Evolutionary conservation across 805 yeast genomes (phyloP), one percentile per base, ranked within the genome.

Genomic region (Brettanomyces anomalus): DNA sequence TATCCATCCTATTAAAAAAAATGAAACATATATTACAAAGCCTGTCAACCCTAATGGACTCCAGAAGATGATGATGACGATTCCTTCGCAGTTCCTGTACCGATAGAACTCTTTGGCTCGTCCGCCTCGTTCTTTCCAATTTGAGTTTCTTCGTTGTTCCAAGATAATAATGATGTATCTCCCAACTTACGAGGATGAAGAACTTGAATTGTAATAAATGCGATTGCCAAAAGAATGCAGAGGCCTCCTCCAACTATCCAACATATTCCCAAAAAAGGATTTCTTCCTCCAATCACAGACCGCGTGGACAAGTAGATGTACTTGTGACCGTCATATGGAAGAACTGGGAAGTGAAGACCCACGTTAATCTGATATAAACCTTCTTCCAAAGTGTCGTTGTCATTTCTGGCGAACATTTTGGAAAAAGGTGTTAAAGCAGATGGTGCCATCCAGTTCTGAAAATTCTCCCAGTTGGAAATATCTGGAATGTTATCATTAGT

Each of bases 371-470:
- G 77, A 55, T 84, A 85, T 11, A 68, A 68, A 33, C 93, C 93
- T 4, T 67, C 65, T 11, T 61, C 55, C 47, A 84, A 60, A 2
- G 62, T 61, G 33, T 77, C 80, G 39, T 76, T 56, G 46, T 75
- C 79, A 55, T 82, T 83, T 57, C 85, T 71, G 42, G 76, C 68
- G 10, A 77, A 76, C 59, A 85, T 61, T 59, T 83, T 84, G 49
- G 79, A 74, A 58, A 81, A 81, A 17, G 69, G 65, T 15, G 89
- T 74, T 46, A 85, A 67, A 0, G 86, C 93, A 5, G 89, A 79
- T 2, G 90, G 79, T 47, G 86, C 72, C 90, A 85, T 84, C 94
- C 94, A 85, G 51, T 84, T 85, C 54, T 84, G 90, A 47, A 85
- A 72, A 46, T 78, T 80, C 45, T 72, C 76, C 86, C 86, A 79